Percentiles rank a stretch among this genome's conserved stretches.
Conservation (phyloP, 2,329 filamentous ascomycete species). For the Botrytis paeoniae region DNA sequence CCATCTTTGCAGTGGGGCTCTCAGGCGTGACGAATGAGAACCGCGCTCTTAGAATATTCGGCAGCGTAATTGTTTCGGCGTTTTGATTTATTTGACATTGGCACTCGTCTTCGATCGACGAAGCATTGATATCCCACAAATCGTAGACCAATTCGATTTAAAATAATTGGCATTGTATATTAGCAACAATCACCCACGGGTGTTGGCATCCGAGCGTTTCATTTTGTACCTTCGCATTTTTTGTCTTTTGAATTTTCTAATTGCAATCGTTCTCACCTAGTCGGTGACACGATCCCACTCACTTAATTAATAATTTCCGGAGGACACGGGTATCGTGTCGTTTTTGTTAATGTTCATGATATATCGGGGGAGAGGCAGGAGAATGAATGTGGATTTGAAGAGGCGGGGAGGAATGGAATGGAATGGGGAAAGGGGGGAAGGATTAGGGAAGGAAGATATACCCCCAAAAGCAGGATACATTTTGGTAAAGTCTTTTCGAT, state of each 20-base stretch:
- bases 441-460: neutral
- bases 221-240: neutral
- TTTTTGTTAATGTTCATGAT: conserved; percentile 29
- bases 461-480: neutral
- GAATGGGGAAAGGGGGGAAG: neutral
- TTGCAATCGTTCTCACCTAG: neutral
- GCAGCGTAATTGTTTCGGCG: neutral
- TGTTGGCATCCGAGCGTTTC: neutral
- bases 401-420: neutral
- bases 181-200: neutral
- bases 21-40: neutral
- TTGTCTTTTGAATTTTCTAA: neutral
- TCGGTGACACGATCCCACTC: neutral
- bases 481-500: neutral
- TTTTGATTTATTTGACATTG: neutral
- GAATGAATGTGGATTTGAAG: neutral
- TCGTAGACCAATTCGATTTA: neutral
- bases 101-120: neutral
- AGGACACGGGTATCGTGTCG: neutral
- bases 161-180: conserved; percentile 1
- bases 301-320: conserved; percentile 12
- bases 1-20: neutral
- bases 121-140: neutral
- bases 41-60: neutral
- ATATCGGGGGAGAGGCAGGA: conserved; percentile 12